Base-by-base conservation (phyloP, 345 rosid genomes). In the Hypericum androsaemum region DNA sequence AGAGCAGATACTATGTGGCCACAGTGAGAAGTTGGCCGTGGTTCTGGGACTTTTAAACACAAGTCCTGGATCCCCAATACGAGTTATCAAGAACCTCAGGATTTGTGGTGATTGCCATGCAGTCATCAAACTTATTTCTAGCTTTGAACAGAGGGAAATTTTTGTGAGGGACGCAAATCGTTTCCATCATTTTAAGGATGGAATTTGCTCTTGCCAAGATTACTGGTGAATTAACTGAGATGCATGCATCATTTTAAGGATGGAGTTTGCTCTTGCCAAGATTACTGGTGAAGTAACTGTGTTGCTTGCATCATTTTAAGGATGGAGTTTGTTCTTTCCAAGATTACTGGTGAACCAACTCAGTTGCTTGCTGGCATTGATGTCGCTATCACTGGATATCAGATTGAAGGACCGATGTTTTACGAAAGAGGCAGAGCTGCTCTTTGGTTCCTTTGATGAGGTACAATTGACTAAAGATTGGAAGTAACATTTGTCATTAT, bases 91-190 rank as follows among this genome's bases (percentile, higher is more conserved):
- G 70, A 82, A 74, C 71, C 75, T 74, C 38, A 77, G 84, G 64
- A 77, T 85, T n/a, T 85, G 95, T 41, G 70, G 83, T 14, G 87
- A 85, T 47, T 85, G 85, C 60, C 85, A 85, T 70, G 77, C 73
- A 53, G 75, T 77, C 75, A 84, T 84, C 12, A 85, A 80, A 76
- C 82, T 80, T 61, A 78, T 80, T 57, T 80, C 95, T 41, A 74
- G 69, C 56, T 69, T 54, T 28, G 70, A 75, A 22, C 37, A 69
- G 47, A 69, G 77, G 63, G 87, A 86, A 41, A 80, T 82, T 54
- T 80, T 82, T 28, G 67, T 82, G 15, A 80, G 95, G 66, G 83
- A 85, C 65, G 62, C 81, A 12, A 78, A 80, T 58, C 76, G 89
- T 14, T 86, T 80, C 63, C 85, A 86, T 67, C 87, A 73, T 42